A percentile compares a stretch with the other conserved stretches of the same genome.
phyloP scores from a whole-genome alignment of 306 rosid species.

The Cajanus cajan region DNA sequence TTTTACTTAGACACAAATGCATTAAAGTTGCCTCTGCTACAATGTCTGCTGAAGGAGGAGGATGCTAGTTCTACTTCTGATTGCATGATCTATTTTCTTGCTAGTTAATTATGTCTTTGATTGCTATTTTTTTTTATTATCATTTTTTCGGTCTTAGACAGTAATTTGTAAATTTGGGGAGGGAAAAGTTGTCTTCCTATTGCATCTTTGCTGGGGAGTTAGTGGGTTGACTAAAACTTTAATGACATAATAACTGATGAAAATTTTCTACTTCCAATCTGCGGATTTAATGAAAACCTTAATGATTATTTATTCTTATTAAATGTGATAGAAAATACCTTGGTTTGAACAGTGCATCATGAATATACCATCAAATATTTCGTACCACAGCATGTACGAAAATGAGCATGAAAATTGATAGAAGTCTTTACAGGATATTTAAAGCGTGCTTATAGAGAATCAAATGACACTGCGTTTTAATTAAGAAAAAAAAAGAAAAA shows the following conservation, averaged over 20 bases:
- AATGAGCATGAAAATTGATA: too few species aligned
- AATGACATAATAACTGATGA: neutral
- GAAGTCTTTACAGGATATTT: too few species aligned
- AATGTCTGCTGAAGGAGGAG: slow-evolving; percentile 11
- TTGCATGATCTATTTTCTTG: slow-evolving; percentile 4
- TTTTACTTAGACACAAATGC: slow-evolving; percentile 16
- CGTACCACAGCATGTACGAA: neutral
- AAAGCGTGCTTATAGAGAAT: too few species aligned
- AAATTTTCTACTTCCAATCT: neutral
- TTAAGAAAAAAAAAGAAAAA: too few species aligned
- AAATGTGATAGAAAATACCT: neutral
- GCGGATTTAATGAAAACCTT: neutral
- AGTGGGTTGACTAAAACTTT: neutral
- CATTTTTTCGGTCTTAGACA: neutral
- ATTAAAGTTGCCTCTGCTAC: slow-evolving; percentile 1
- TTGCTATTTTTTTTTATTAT: neutral
- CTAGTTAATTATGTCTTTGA: neutral
- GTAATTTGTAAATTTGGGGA: neutral
- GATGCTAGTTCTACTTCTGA: neutral
- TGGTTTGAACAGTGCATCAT: neutral
- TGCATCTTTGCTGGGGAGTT: neutral
- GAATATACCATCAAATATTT: neutral
- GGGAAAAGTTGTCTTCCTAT: neutral
- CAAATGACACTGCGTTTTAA: too few species aligned
- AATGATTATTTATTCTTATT: neutral